phyloP scores from a whole-genome alignment of 139 green algal species.

The Picochlorum sp. region DNA sequence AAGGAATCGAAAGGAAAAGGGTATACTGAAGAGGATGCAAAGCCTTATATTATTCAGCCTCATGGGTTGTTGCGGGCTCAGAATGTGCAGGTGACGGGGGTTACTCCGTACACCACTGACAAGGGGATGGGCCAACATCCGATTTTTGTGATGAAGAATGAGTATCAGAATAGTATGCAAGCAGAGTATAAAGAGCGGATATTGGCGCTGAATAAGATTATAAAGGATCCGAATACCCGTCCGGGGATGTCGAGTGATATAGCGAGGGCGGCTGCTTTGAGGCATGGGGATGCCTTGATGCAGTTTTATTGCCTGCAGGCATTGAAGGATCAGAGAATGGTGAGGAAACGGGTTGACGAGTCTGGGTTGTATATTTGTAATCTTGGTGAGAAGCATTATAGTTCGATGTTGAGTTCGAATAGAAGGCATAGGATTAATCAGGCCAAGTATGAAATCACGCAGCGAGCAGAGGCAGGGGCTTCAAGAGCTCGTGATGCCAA shows the following conservation, averaged over 20 bases:
- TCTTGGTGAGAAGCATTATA: conserved; percentile 70
- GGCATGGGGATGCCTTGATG: conserved; percentile 3
- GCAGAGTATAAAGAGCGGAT: too few relatives aligned
- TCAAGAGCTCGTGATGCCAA: conserved; percentile 32
- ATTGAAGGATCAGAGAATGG: conserved; percentile 20
- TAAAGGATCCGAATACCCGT: too few relatives aligned
- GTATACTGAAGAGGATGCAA: neutral
- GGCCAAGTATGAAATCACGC: conserved; percentile 32
- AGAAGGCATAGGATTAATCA: conserved; percentile 36
- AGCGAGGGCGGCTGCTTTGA: too few relatives aligned
- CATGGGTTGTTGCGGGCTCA: too few relatives aligned
- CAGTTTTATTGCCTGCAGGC: conserved; percentile 33
- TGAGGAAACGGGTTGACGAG: conserved; percentile 28
- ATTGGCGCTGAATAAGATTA: too few relatives aligned
- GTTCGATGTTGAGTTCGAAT: conserved; percentile 47
- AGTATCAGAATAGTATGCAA: too few relatives aligned
- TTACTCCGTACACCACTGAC: too few relatives aligned
- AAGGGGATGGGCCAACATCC: too few relatives aligned
- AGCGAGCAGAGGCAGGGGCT: conserved; percentile 26
- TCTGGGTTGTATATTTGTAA: conserved; percentile 54
- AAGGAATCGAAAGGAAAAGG: neutral
- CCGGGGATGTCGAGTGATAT: too few relatives aligned
- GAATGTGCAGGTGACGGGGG: too few relatives aligned
- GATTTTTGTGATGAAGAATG: too few relatives aligned
- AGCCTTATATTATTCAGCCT: too few relatives aligned